Conservation (phyloP, 208 protist species). For the Crithidia bombi region DNA sequence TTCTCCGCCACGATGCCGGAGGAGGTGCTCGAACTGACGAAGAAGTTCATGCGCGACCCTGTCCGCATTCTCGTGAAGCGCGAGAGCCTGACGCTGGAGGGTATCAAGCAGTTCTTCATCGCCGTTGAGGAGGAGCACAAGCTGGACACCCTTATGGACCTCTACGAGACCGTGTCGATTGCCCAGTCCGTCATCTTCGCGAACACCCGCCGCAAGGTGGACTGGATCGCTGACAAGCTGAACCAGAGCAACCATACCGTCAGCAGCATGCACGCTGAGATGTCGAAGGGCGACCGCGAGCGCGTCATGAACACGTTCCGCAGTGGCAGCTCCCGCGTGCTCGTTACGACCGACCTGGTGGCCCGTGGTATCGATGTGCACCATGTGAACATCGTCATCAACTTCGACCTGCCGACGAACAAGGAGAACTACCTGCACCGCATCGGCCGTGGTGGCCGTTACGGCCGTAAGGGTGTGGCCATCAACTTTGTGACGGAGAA, state of each 20-base stretch:
- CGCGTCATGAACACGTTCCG: conserved; percentile 99
- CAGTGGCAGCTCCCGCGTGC: conserved; percentile 94
- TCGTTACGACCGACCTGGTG: conserved; percentile 99
- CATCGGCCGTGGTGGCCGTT: conserved; percentile 99
- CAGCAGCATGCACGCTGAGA: conserved; percentile 98
- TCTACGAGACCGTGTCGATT: conserved; percentile 93
- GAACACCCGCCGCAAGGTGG: conserved; percentile 98
- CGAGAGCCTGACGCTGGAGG: conserved; percentile 99
- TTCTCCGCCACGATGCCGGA: conserved; percentile 99
- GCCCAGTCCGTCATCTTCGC: conserved; percentile 99
- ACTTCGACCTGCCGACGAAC: conserved; percentile 99
- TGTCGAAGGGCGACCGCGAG: conserved; percentile 98
- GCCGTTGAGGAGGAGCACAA: conserved; percentile 98
- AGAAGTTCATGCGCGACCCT: conserved; percentile 99
- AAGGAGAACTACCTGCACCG: conserved; percentile 99
- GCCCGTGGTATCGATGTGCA: conserved; percentile 99
- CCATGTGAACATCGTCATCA: conserved; percentile 99
- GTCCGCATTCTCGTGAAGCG: conserved; percentile 99
- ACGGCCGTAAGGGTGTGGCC: conserved; percentile 99
- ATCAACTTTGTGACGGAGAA: conserved; percentile 99
- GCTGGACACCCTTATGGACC: conserved; percentile 97
- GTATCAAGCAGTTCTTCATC: conserved; percentile 99
- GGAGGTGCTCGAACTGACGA: conserved; percentile 98
- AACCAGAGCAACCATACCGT: conserved; percentile 94
- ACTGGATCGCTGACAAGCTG: conserved; percentile 95